Conservation (phyloP, 345 rosid species). For the Anacardium occidentale region DNA sequence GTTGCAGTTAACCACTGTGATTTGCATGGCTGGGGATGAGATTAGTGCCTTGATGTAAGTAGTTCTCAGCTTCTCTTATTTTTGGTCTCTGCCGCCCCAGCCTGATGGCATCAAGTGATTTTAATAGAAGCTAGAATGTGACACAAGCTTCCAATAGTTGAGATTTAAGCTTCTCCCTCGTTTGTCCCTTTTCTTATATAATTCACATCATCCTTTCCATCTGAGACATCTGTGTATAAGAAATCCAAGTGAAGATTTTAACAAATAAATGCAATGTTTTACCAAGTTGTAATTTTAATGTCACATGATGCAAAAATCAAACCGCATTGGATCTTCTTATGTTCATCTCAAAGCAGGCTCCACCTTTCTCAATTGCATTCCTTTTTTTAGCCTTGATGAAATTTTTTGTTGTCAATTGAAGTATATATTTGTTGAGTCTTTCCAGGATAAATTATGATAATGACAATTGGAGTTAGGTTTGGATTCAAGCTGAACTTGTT, state of each 20-base stretch:
- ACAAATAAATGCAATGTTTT: neutral
- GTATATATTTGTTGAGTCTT: too few relatives aligned
- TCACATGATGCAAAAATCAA: too few relatives aligned
- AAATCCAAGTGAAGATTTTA: neutral
- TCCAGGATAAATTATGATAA: too few relatives aligned
- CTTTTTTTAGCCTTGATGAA: too few relatives aligned
- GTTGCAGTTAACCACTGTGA: neutral
- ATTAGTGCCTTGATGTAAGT: neutral
- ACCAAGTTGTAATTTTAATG: neutral
- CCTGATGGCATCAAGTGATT: neutral
- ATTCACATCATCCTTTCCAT: neutral
- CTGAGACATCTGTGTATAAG: neutral
- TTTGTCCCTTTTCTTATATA: neutral
- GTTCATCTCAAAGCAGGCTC: too few relatives aligned
- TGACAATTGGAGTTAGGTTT: too few relatives aligned
- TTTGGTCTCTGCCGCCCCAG: conserved; percentile 5
- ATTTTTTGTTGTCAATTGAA: too few relatives aligned
- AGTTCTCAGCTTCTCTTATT: neutral
- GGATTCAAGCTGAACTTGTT: too few relatives aligned
- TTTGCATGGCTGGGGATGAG: neutral
- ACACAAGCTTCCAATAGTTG: neutral
- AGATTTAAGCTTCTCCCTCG: neutral
- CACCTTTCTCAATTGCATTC: too few relatives aligned
- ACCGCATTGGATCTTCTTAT: too few relatives aligned
- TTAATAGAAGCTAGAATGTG: neutral